Evolutionary conservation across 805 yeast species (phyloP), one percentile per base, ranked within the genome.

Genomic region (Kodamaea fukazawae): DNA sequence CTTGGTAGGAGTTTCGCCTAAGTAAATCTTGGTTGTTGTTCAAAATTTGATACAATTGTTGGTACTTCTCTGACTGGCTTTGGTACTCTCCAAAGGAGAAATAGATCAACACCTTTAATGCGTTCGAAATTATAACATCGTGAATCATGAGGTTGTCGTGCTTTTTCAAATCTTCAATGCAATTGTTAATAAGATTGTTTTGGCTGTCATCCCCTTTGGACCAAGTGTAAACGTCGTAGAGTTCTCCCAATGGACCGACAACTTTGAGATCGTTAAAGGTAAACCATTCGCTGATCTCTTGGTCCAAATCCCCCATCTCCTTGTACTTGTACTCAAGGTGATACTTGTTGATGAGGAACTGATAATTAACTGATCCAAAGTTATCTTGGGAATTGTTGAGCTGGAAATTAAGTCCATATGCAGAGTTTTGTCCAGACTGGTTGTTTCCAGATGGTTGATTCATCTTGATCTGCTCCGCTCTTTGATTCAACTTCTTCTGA

Each of bases 201-300:
- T 32, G 23, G 15, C 32, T 33, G 11, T 42, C 42, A 13, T 39
- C 38, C 7, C 38, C 42, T 16, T 22, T 34, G 14, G 34, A 30
- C 14, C 38, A 34, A 3, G 5, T 25, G 33, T 43, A 48, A 15
- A 33, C 28, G 8, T 43, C 38, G 11, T 20, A 33, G 5, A 53
- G 28, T 10, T 36, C 38, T 9, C 28, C 32, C 35, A 57, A 47
- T 2, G 55, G 54, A 2, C 60, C 58, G 8, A 58, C 25, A 15
- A 46, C 42, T 9, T 41, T 40, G 29, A 58, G 59, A 48, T 69
- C 73, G 32, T 55, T 48, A 29, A 46, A 48, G 3, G 59, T 52
- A 40, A 69, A 69, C 75, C 75, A 69, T 35, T 67, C 70, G 18
- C 54, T 52, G 15, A 69, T 43, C 38, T 66, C 73, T 14, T 44